A percentile compares a stretch with the other conserved stretches of the same genome.
Evolutionary conservation across 192 early-diverging fungal genomes (phyloP).

Genomic region (Umbelopsis vinacea): DNA sequence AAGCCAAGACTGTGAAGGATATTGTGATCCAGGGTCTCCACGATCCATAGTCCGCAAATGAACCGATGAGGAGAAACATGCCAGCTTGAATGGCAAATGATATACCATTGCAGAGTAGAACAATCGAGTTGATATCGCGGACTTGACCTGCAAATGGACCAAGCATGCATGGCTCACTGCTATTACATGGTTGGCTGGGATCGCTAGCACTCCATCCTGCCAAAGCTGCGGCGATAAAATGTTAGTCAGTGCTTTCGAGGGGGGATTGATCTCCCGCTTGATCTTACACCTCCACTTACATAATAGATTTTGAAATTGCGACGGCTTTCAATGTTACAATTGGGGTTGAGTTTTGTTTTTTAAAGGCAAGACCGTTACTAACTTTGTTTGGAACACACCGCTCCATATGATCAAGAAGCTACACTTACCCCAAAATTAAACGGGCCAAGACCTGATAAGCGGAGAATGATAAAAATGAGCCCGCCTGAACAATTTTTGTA

Average conservation of each 20-base stretch:
- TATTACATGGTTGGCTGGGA: constrained; percentile 20
- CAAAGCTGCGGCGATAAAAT: constrained; percentile 6
- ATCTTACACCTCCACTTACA: background rate
- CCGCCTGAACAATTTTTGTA: too few species aligned
- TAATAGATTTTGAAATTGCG: constrained; percentile 22
- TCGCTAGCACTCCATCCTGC: constrained; percentile 22
- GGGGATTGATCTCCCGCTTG: background rate
- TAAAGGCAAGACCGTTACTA: background rate
- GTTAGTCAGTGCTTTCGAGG: background rate
- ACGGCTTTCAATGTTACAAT: background rate
- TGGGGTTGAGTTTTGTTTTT: too few species aligned
- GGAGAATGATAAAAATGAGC: too few species aligned
- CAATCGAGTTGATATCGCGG: constrained; percentile 19
- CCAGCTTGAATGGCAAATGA: constrained; percentile 21
- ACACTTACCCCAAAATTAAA: constrained; percentile 23
- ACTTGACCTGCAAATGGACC: constrained; percentile 23
- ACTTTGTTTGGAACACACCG: background rate
- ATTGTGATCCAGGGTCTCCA: constrained; percentile 22
- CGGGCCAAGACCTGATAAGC: constrained; percentile 9
- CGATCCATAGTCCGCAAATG: constrained; percentile 19
- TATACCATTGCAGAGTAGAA: constrained; percentile 23
- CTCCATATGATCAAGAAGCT: background rate
- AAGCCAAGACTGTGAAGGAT: constrained; percentile 2
- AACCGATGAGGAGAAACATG: constrained; percentile 20
- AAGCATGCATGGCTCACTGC: constrained; percentile 12